phyloP scores from a whole-genome alignment of 225 moss, liverwort and hornwort species.

The Climacium dendroides region DNA sequence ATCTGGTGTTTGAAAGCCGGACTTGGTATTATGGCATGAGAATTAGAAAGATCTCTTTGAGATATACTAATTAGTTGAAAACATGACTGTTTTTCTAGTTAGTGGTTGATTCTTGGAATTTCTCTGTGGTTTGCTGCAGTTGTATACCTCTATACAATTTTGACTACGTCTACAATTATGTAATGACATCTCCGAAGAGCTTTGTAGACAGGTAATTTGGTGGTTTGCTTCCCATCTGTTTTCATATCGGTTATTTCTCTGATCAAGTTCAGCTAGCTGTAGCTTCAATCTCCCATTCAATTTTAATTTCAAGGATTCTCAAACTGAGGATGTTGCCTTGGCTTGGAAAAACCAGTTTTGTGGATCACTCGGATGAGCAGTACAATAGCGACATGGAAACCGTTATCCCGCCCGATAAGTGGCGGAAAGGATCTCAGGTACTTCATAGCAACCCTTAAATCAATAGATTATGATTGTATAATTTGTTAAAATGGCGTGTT shows the following conservation, averaged over 20 bases:
- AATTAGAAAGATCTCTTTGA: not conserved
- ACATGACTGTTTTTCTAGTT: not conserved
- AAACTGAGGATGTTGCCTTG: not conserved
- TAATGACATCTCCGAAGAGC: constrained; percentile 76
- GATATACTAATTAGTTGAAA: not conserved
- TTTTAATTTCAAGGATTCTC: not conserved
- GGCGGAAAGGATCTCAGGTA: constrained; percentile 99
- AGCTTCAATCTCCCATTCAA: not conserved
- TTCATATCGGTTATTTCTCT: not conserved
- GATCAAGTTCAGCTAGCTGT: not conserved
- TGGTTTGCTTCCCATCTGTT: not conserved
- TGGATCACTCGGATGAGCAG: constrained; percentile 58
- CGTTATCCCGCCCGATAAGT: constrained; percentile 37
- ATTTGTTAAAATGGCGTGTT: not conserved
- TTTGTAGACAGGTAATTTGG: constrained; percentile 72
- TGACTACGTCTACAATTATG: constrained; percentile 66
- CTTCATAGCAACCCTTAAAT: not conserved
- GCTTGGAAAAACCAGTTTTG: constrained; percentile 39
- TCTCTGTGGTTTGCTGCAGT: constrained; percentile 23
- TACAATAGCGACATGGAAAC: constrained; percentile 71
- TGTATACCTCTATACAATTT: constrained; percentile 88
- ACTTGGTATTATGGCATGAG: not conserved
- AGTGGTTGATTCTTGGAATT: not conserved
- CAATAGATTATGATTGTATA: not conserved
- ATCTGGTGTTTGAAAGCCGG: no score